Base-by-base conservation (phyloP, 1,284 basidiomycete species). In the Leccinum subrobustum region DNA sequence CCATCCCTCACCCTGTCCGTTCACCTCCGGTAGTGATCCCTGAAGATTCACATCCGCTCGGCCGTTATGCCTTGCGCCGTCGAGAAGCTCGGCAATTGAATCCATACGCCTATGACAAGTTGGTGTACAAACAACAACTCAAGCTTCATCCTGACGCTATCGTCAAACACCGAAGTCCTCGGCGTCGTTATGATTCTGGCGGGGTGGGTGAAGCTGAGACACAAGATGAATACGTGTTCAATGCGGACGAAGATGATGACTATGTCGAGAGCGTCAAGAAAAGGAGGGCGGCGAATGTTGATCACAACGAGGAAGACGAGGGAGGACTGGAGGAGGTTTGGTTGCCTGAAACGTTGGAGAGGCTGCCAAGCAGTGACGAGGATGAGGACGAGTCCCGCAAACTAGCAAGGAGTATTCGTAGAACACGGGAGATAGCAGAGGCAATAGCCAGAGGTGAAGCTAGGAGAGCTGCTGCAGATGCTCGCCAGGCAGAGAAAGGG, bases 71-170 rank as follows among this genome's bases (percentile, higher is more conserved):
- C 2, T 71, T 87, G 52, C 83, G 86, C 33, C 68, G 66, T 54
- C 80, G 86, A 44, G 73, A 79, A 50, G 70, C 78, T 37, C 75
- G 79, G 51, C 86, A 88, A 65, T 61, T 83, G 25, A 79, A 79
- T 39, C 86, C 86, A 4, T 88, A 84, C 63, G 76, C 76, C 5
- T 77, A 78, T 33, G 86, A 88, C 57, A 75, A 79, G 53, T 56
- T 76, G 14, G 51, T 73, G 51, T 88, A 88, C 68, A 78, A 80
- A 56, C 69, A 70, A 14, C 76, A 79, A 37, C 68, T 88, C 57
- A 75, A 74, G 37, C 62, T 69, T 4, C 79, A 79, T 61, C 86
- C 85, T 6, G 86, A 88, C 27, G 86, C 86, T 3, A 82, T 88
- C 47, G 77, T 88, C 47, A 83, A 80, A 56, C 64, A 76, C 42